phyloP scores from a whole-genome alignment of 2,329 filamentous ascomycete species.

The Cytospora paraplurivora region DNA sequence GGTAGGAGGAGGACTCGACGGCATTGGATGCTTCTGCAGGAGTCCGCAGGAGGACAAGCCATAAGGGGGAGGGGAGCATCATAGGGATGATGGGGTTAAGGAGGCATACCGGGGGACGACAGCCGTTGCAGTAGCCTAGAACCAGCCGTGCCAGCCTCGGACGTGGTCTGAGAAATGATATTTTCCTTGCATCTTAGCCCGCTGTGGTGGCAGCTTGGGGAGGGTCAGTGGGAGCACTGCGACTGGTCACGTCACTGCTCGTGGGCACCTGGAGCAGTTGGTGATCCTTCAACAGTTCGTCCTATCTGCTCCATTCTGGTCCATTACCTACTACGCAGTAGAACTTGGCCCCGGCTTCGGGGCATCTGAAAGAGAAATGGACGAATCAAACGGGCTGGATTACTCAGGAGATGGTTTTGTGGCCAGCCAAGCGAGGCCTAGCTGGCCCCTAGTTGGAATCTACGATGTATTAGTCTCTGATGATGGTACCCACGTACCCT shows the following conservation, averaged over 20 bases:
- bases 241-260: constrained; percentile 14
- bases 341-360: background rate
- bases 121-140: constrained; percentile 26
- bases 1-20: constrained; percentile 19
- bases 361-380: background rate
- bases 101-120: constrained; percentile 19
- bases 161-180: background rate
- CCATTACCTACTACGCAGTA: background rate
- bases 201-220: background rate
- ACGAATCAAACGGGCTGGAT: background rate
- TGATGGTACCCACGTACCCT: background rate
- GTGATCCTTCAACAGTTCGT: background rate
- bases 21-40: constrained; percentile 16
- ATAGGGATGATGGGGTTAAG: constrained; percentile 1
- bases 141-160: constrained; percentile 17
- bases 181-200: background rate
- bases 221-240: background rate
- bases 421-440: background rate
- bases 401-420: background rate
- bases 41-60: constrained; percentile 1
- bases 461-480: background rate
- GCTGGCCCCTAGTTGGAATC: background rate
- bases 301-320: background rate
- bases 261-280: background rate
- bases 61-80: constrained; percentile 12